Conservation (phyloP, 2,329 filamentous ascomycete species). For the Pezicula rhizophila region DNA sequence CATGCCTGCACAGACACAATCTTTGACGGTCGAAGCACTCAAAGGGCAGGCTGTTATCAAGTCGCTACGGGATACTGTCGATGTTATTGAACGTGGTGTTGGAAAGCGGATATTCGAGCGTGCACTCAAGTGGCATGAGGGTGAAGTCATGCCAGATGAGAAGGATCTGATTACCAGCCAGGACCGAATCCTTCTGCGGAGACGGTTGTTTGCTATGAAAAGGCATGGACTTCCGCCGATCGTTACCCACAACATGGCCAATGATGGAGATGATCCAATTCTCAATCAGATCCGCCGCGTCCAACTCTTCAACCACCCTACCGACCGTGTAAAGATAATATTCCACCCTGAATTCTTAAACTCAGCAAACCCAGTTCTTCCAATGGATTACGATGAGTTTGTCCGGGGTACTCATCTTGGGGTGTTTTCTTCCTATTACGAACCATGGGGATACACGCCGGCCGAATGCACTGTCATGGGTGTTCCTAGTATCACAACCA, state of each 20-base stretch:
- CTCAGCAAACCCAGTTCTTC: slow-evolving; percentile 89
- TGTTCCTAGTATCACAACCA: slow-evolving; percentile 95
- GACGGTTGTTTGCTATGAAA: slow-evolving; percentile 95
- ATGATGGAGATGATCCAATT: slow-evolving; percentile 87
- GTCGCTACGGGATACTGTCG: slow-evolving; percentile 85
- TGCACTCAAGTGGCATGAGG: slow-evolving; percentile 91
- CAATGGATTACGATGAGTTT: slow-evolving; percentile 97
- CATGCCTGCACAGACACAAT: slow-evolving; percentile 95
- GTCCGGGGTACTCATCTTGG: slow-evolving; percentile 94
- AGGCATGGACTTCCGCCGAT: slow-evolving; percentile 83
- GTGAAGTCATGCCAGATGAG: slow-evolving; percentile 87
- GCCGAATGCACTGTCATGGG: slow-evolving; percentile 99
- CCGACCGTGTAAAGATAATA: slow-evolving; percentile 92
- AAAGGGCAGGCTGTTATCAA: slow-evolving; percentile 98
- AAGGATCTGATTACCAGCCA: slow-evolving; percentile 90
- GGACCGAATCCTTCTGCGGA: slow-evolving; percentile 86
- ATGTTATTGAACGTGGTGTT: slow-evolving; percentile 87
- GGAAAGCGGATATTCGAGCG: slow-evolving; percentile 92
- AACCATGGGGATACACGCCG: slow-evolving; percentile 98
- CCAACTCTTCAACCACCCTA: slow-evolving; percentile 92
- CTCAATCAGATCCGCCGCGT: slow-evolving; percentile 93
- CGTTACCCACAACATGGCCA: slow-evolving; percentile 98
- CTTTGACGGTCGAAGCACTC: slow-evolving; percentile 88
- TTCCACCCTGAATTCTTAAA: slow-evolving; percentile 98
- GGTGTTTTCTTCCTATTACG: slow-evolving; percentile 96